These are phyloP conservation scores for Phialemoniopsis sp. DNA, from an alignment of 2,329 filamentous ascomycete genomes.

Conservation along the genomic window DNA sequence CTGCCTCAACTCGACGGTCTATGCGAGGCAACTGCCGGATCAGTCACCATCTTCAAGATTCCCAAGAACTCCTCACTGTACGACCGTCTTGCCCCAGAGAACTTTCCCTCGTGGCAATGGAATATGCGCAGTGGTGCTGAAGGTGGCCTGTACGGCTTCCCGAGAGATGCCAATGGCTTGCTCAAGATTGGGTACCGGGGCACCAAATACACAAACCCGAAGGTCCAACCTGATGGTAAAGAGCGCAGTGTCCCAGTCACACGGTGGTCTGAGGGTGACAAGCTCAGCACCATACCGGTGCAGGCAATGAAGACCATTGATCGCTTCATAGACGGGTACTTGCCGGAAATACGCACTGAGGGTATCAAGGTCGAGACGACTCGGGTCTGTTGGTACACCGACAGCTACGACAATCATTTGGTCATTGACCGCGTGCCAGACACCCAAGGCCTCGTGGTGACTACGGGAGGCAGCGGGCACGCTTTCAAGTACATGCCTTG, in stretches of 20 bases:
- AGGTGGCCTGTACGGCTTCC: slow-evolving; percentile 21
- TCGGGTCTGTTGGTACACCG: slow-evolving; percentile 28
- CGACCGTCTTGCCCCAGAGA: slow-evolving; percentile 31
- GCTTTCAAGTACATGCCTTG: slow-evolving; percentile 24
- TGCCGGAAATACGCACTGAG: slow-evolving; percentile 32
- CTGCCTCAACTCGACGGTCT: slow-evolving; percentile 33
- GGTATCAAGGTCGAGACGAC: slow-evolving; percentile 28
- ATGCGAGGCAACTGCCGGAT: slow-evolving; percentile 43
- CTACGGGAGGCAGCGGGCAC: slow-evolving; percentile 16
- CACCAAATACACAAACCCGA: slow-evolving; percentile 32
- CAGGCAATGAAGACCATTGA: slow-evolving; percentile 17
- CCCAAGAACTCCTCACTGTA: slow-evolving; percentile 29
- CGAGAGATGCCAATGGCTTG: slow-evolving; percentile 14
- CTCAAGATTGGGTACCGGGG: slow-evolving; percentile 23
- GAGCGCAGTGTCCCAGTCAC: slow-evolving; percentile 34
- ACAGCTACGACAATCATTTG: slow-evolving; percentile 26
- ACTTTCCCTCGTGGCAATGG: slow-evolving; percentile 24
- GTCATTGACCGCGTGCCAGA: slow-evolving; percentile 26
- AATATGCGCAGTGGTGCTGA: slow-evolving; percentile 11
- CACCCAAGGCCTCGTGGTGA: slow-evolving; percentile 1
- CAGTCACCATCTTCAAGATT: slow-evolving; percentile 36
- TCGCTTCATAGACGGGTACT: slow-evolving; percentile 27
- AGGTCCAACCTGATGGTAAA: slow-evolving; percentile 22
- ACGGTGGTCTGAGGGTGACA: slow-evolving; percentile 19
- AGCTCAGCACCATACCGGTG: slow-evolving; percentile 11